Evolutionary conservation across 805 yeast species (phyloP).

Genomic region (Kluyveromyces siamensis): DNA sequence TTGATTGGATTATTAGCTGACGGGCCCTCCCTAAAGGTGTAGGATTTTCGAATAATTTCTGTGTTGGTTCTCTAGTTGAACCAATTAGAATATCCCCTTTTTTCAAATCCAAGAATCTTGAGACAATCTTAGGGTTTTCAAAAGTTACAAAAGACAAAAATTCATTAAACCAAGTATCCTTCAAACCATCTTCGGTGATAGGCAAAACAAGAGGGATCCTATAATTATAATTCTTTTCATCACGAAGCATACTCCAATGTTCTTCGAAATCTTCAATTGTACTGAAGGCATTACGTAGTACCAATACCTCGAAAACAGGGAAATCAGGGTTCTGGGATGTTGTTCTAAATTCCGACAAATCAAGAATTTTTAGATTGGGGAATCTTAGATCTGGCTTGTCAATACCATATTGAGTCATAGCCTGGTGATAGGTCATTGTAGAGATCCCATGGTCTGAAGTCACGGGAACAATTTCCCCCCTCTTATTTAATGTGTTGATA

Average conservation of each 20-base stretch:
- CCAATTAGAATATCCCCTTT: constrained; percentile 72
- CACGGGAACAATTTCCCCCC: constrained; percentile 16
- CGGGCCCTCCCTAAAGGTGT: constrained; percentile 87
- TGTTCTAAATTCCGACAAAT: constrained; percentile 36
- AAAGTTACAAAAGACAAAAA: constrained; percentile 27
- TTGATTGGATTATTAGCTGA: constrained; percentile 51
- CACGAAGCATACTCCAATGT: constrained; percentile 33
- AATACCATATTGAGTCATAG: constrained; percentile 68
- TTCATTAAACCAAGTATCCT: constrained; percentile 35
- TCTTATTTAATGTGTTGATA: constrained; percentile 23
- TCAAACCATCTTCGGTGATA: constrained; percentile 35
- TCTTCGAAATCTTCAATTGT: constrained; percentile 15
- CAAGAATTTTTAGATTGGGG: constrained; percentile 41
- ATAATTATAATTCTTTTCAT: constrained; percentile 37
- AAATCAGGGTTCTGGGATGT: constrained; percentile 37
- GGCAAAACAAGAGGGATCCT: constrained; percentile 53
- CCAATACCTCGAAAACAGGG: constrained; percentile 67
- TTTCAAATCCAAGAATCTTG: constrained; percentile 33
- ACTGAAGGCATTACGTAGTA: constrained; percentile 43
- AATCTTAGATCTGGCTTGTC: constrained; percentile 88
- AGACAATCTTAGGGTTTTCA: constrained; percentile 25
- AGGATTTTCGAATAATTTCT: constrained; percentile 76
- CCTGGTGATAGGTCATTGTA: constrained; percentile 56
- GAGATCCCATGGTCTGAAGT: constrained; percentile 25
- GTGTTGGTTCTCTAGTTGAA: constrained; percentile 53